Percentiles rank a stretch among this genome's conserved stretches.
Evolutionary conservation across 176 grass and related monocot species (phyloP).

Genomic region (Triticum aestivum): IWGSC_CS_RefSeq_v2.1 NC_057801.1:48356756-48357255

Average conservation of each 20-base stretch:
- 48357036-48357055: not conserved
- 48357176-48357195: not conserved
- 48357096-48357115: not conserved
- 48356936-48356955: not conserved
- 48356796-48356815: not conserved
- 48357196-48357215: not conserved
- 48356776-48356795: not conserved
- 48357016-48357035: not conserved
- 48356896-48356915: conserved; percentile 3
- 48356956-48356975: not conserved
- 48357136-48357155: not conserved
- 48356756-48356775: not conserved
- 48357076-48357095: not conserved
- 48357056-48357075: not conserved
- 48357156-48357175: not conserved
- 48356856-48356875: conserved; percentile 18
- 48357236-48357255: not conserved
- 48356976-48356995: not conserved
- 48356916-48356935: not conserved
- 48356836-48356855: not conserved
- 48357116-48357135: not conserved
- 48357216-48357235: not conserved
- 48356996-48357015: not conserved
- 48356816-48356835: conserved; percentile 18
- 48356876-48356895: not conserved